Conservation (phyloP, 2,329 filamentous ascomycete genomes). For the Penicillium sp. region DNA sequence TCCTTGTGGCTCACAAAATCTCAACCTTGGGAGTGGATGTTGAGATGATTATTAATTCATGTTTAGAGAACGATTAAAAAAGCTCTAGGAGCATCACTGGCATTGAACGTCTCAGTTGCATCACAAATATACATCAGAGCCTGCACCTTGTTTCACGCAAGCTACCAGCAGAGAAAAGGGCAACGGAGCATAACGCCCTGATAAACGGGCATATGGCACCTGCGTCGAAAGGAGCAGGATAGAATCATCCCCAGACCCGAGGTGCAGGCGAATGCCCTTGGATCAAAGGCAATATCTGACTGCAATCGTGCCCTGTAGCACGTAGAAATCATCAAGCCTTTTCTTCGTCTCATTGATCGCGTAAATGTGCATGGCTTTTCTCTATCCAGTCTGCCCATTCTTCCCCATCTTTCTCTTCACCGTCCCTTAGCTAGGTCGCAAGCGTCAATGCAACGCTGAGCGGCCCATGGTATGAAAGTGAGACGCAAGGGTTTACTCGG, state of each 20-base stretch:
- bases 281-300: conserved; percentile 22
- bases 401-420: conserved; percentile 11
- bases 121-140: conserved; percentile 41
- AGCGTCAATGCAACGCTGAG: conserved; percentile 18
- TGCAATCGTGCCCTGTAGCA: conserved; percentile 23
- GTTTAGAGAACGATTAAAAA: background rate
- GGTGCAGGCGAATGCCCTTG: conserved; percentile 22
- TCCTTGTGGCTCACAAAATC: background rate
- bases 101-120: conserved; percentile 28
- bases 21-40: too few relatives aligned
- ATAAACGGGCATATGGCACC: conserved; percentile 17
- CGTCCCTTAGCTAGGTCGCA: conserved; percentile 17
- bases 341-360: conserved; percentile 24
- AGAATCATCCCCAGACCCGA: conserved; percentile 18
- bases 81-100: conserved; percentile 26
- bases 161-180: conserved; percentile 3
- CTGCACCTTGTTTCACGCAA: conserved; percentile 24
- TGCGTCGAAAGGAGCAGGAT: conserved; percentile 13
- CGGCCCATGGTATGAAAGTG: conserved; percentile 14
- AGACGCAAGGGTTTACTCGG: conserved; percentile 42
- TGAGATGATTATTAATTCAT: background rate
- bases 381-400: conserved; percentile 26
- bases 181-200: conserved; percentile 16
- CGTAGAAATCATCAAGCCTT: conserved; percentile 22
- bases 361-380: conserved; percentile 24